These are phyloP conservation scores for Chlamydomonas incerta DNA, from an alignment of 139 green algal genomes.

Conservation along the genomic window DNA sequence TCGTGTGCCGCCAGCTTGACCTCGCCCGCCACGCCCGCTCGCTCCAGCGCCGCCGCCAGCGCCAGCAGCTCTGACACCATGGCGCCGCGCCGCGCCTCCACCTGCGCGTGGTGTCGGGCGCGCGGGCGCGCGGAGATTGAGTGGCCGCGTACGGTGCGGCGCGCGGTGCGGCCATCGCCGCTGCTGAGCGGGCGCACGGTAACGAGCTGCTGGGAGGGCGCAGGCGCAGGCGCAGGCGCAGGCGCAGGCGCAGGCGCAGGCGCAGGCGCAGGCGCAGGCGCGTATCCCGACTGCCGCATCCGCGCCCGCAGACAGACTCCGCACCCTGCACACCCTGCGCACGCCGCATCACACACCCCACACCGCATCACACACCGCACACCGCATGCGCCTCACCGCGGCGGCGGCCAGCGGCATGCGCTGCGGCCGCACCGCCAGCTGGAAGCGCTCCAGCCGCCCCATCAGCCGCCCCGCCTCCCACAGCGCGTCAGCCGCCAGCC, in stretches of 20 bases:
- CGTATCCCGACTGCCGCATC: no score
- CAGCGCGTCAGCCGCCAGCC: not conserved
- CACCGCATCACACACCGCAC: not conserved
- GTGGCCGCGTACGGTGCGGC: not conserved
- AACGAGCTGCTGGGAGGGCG: not conserved
- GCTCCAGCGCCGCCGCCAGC: conserved; percentile 16
- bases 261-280: no score
- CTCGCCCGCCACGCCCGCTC: not conserved
- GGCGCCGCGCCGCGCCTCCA: not conserved
- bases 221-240: no score
- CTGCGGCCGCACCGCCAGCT: conserved; percentile 3
- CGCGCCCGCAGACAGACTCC: no score
- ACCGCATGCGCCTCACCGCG: not conserved
- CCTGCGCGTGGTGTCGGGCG: not conserved
- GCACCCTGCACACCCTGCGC: no score
- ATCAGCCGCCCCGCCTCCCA: not conserved
- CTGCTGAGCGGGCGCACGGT: no score
- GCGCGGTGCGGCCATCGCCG: no score
- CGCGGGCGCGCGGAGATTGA: not conserved
- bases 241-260: no score
- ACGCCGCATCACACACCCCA: no score
- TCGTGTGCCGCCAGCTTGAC: conserved; percentile 3
- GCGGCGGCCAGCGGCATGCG: not conserved
- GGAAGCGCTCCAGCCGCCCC: conserved; percentile 2
- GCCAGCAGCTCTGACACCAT: not conserved